A percentile compares a stretch with the other conserved stretches of the same genome.
Evolutionary conservation across 2,329 filamentous ascomycete genomes (phyloP).

Genomic region (Cadophora luteo-olivacea): DNA sequence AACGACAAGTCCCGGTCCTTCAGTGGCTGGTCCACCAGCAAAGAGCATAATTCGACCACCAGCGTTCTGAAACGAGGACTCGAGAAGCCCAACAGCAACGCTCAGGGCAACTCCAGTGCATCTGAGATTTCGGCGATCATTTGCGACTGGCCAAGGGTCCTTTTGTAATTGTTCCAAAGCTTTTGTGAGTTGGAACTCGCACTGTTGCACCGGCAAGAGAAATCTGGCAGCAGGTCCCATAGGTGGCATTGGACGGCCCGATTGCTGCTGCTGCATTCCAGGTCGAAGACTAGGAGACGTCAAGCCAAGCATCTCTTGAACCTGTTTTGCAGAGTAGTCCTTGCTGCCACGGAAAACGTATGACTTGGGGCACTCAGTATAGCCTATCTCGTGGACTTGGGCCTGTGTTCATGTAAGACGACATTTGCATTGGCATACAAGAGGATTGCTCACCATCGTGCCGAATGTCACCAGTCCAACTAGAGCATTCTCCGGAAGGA

Average conservation of each 20-base stretch:
- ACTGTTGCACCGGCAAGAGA: slow-evolving; percentile 91
- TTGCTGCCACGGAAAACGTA: slow-evolving; percentile 98
- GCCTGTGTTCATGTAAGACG: slow-evolving; percentile 58
- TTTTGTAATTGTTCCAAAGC: slow-evolving; percentile 94
- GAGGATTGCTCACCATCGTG: slow-evolving; percentile 76
- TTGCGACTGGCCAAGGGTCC: slow-evolving; percentile 96
- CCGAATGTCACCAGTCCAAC: slow-evolving; percentile 88
- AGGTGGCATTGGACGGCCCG: slow-evolving; percentile 75
- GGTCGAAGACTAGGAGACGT: slow-evolving; percentile 76
- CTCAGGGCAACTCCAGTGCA: slow-evolving; percentile 97
- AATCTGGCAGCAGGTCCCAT: slow-evolving; percentile 88
- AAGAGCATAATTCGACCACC: slow-evolving; percentile 98
- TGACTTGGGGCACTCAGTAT: slow-evolving; percentile 96
- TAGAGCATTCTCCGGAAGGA: slow-evolving; percentile 80
- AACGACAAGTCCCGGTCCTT: slow-evolving; percentile 96
- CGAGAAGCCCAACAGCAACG: slow-evolving; percentile 89
- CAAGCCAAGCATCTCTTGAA: slow-evolving; percentile 98
- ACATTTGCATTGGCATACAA: slow-evolving; percentile 12
- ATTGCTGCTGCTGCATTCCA: slow-evolving; percentile 69
- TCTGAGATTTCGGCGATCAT: slow-evolving; percentile 86
- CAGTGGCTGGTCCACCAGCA: slow-evolving; percentile 90
- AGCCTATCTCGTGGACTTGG: slow-evolving; percentile 97
- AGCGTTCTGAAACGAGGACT: slow-evolving; percentile 94
- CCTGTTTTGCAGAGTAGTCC: slow-evolving; percentile 96
- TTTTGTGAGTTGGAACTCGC: slow-evolving; percentile 97